Base-by-base conservation (phyloP, 1,139 yeast genomes). In the Scheffersomyces lignicola region DNA sequence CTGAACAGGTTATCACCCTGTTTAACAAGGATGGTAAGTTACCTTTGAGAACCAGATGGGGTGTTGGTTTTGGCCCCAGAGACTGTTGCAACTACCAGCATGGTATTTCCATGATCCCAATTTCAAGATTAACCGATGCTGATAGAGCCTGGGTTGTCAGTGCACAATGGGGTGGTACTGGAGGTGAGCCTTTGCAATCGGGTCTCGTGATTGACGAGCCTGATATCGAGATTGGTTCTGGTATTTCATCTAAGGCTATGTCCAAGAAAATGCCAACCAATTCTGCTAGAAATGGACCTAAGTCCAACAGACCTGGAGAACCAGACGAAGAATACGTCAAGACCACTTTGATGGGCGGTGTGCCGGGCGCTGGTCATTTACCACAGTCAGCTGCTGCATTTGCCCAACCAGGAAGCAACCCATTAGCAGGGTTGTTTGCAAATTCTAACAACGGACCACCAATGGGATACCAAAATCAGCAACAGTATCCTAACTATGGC, bases 101-200 rank as follows among this genome's bases (percentile, higher is more conserved):
- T 40, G 98, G 98, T 43, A 73, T 83, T 29, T 84, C 96, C 38
- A 77, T 89, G 17, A 87, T 92, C 43, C 97, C 97, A 18, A 67
- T 92, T 34, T 77, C 76, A 44, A 77, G 96, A 51, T 73, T 92
- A 48, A 92, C 98, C 0, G 98, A 92, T 39, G 96, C 97, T 14
- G 98, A 92, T 60, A 80, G 73, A 52, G 71, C 82, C 41, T 92
- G 98, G 98, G 80, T 88, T 18, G 85, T 81, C 18, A 71, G 74
- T 43, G 97, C 97, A 6, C 92, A 88, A 62, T 89, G 95, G 89
- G 98, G 98, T 48, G 98, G 98, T 48, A 86, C 97, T 33, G 95
- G 94, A 34, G 97, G 96, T 14, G 77, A 74, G 52, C 90, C 92
- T n/a, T 63, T 92, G 43, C 79, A 69, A 44, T 73, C 87, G 39